phyloP scores from a whole-genome alignment of 306 rosid species.

The Lotus japonicus region DNA sequence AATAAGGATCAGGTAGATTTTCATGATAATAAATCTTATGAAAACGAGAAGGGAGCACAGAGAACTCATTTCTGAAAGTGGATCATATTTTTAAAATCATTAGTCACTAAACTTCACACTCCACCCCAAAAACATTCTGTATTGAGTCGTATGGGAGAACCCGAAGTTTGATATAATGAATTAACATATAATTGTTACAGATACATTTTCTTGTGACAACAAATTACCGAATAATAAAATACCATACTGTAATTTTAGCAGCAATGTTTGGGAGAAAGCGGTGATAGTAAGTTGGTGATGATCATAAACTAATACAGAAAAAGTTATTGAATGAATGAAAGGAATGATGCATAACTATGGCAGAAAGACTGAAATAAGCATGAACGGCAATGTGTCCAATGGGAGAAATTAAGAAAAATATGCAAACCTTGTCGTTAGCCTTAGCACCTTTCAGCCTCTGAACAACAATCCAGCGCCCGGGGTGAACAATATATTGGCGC shows the following conservation, averaged over 20 bases:
- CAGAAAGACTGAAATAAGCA: not conserved
- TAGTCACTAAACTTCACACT: not conserved
- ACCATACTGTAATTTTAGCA: too few species aligned
- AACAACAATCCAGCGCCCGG: constrained; percentile 70
- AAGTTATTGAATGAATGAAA: not conserved
- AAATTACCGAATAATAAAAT: not conserved
- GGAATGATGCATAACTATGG: not conserved
- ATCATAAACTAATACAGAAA: not conserved
- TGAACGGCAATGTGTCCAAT: constrained; percentile 4
- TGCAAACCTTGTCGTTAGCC: constrained; percentile 74
- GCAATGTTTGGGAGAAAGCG: too few species aligned
- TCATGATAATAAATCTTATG: not conserved
- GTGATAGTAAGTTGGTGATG: not conserved
- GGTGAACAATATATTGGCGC: constrained; percentile 89
- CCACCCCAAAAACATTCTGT: not conserved
- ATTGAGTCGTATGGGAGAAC: not conserved
- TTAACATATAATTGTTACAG: not conserved
- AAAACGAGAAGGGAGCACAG: not conserved
- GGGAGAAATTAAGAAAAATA: constrained; percentile 4
- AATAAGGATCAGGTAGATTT: not conserved
- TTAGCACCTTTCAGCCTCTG: constrained; percentile 87
- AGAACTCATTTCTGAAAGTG: not conserved
- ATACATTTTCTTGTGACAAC: not conserved
- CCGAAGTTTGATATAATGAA: not conserved
- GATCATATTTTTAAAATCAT: not conserved